Evolutionary conservation across 2,329 filamentous ascomycete genomes (phyloP).

Genomic region (Pleochaeta shiraiana): DNA sequence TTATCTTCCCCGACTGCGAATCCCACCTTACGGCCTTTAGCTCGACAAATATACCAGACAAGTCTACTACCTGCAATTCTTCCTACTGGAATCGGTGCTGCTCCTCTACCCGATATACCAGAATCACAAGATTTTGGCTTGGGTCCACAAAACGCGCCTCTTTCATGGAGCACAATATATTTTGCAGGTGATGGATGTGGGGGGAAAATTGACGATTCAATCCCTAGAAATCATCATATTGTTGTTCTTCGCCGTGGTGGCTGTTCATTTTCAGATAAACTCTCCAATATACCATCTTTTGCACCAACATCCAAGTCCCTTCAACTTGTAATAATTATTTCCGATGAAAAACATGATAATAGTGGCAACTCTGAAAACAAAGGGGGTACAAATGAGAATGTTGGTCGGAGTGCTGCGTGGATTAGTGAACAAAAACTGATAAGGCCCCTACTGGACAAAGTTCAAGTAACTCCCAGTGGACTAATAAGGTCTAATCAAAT

Average conservation of each 20-base stretch:
- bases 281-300: constrained; percentile 66
- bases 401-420: neutral
- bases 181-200: constrained; percentile 46
- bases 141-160: constrained; percentile 18
- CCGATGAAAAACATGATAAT: constrained; percentile 24
- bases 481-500: constrained; percentile 34
- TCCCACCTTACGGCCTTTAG: constrained; percentile 18
- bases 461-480: constrained; percentile 28
- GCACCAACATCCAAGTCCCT: constrained; percentile 37
- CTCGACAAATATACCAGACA: constrained; percentile 16
- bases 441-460: constrained; percentile 53
- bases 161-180: constrained; percentile 51
- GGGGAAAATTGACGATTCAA: constrained; percentile 26
- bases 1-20: constrained; percentile 24
- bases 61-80: constrained; percentile 24
- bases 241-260: constrained; percentile 64
- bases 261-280: constrained; percentile 67
- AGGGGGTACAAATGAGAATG: constrained; percentile 15
- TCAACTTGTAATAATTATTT: constrained; percentile 64
- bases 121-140: constrained; percentile 19
- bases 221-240: constrained; percentile 41
- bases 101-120: constrained; percentile 41
- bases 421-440: constrained; percentile 12
- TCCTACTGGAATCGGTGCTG: constrained; percentile 35
- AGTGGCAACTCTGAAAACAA: constrained; percentile 11